Percentiles rank a stretch among this genome's conserved stretches.
Conservation (phyloP, 2,329 filamentous ascomycete genomes). For the Fusarium sp. region DNA sequence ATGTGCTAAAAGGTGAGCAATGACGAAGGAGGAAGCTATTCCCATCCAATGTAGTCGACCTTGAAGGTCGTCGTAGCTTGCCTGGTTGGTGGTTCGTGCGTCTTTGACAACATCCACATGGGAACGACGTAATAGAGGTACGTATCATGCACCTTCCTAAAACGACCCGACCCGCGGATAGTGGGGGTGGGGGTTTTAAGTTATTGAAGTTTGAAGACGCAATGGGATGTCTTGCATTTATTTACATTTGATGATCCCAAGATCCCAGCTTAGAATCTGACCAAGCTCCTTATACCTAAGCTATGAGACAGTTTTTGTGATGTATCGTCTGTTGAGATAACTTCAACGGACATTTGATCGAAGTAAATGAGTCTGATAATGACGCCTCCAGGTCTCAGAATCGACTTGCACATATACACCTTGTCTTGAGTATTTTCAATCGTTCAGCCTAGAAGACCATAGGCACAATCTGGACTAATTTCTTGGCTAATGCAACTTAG, state of each 20-base stretch:
- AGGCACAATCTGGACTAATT: not conserved
- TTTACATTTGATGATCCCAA: not conserved
- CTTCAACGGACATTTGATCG: not conserved
- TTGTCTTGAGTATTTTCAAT: not conserved
- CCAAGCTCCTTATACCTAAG: not conserved
- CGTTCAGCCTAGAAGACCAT: not conserved
- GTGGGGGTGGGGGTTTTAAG: conserved; percentile 27
- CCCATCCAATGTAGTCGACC: conserved; percentile 19
- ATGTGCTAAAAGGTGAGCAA: not conserved
- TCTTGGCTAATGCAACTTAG: not conserved
- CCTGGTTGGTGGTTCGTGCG: conserved; percentile 36
- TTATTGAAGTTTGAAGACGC: not conserved
- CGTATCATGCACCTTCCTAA: conserved; percentile 38
- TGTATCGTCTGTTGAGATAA: not conserved
- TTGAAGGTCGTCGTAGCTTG: conserved; percentile 32
- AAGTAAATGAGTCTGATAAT: not conserved
- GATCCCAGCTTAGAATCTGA: not conserved
- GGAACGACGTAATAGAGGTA: conserved; percentile 39
- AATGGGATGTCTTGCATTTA: not conserved
- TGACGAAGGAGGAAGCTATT: conserved; percentile 21
- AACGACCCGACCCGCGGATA: conserved; percentile 28
- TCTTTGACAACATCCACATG: conserved; percentile 14
- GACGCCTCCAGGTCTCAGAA: not conserved
- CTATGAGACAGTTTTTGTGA: not conserved
- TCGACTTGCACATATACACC: not conserved